Evolutionary conservation across 2,329 filamentous ascomycete genomes (phyloP).

Genomic region (Colletotrichum siamense): DNA sequence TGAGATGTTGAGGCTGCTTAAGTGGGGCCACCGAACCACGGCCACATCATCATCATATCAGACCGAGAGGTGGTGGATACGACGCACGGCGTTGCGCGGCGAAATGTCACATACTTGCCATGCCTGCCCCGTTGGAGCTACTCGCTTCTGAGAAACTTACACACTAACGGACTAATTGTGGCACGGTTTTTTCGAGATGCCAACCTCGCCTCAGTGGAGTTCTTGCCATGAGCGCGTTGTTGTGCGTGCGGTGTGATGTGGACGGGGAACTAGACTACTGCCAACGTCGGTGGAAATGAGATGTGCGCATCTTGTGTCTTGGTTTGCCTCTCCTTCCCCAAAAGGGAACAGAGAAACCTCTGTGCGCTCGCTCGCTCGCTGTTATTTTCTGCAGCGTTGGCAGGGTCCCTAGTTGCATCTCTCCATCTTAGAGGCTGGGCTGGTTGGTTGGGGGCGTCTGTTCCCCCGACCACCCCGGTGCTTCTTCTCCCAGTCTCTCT

Average conservation of each 20-base stretch:
- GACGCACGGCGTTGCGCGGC: not conserved
- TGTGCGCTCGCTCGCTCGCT: not conserved
- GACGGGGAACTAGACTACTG: not conserved
- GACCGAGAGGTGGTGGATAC: not conserved
- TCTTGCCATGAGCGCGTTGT: not conserved
- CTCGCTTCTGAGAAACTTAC: not conserved
- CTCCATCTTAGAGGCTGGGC: not conserved
- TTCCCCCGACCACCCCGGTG: not conserved
- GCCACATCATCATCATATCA: not conserved
- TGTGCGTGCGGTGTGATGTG: not conserved
- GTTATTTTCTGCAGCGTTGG: not conserved
- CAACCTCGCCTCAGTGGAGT: constrained; percentile 2
- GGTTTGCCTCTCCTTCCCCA: not conserved
- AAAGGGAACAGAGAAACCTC: not conserved
- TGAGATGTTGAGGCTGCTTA: not conserved
- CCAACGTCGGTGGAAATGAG: constrained; percentile 8
- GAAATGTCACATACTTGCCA: not conserved
- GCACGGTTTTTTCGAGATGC: not conserved
- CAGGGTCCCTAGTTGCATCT: not conserved
- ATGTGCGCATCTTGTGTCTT: not conserved
- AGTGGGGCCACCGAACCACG: not conserved
- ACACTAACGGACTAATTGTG: not conserved
- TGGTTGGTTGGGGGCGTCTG: not conserved
- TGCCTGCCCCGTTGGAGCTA: not conserved
- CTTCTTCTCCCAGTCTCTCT: not conserved